These are phyloP conservation scores for Suhomyces sp. DNA, from an alignment of 805 yeast genomes.

Conservation along the genomic window DNA sequence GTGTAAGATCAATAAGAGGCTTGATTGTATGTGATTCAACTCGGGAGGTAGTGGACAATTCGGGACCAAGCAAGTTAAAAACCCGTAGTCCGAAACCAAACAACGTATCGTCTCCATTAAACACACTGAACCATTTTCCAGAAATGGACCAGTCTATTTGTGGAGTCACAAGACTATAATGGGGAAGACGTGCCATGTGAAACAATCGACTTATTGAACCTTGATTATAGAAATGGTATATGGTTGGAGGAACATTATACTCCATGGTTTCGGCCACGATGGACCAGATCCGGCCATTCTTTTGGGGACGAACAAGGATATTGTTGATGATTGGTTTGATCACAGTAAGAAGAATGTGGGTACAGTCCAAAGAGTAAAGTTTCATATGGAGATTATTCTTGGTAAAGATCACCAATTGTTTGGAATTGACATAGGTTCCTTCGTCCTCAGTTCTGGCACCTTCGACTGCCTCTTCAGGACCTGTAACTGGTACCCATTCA, in stretches of 20 bases:
- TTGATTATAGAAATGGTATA: conserved; percentile 30
- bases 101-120: conserved; percentile 22
- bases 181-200: conserved; percentile 21
- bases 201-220: conserved; percentile 32
- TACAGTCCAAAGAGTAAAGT: conserved; percentile 38
- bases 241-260: conserved; percentile 17
- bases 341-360: conserved; percentile 30
- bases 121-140: conserved; percentile 35
- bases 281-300: conserved; percentile 29
- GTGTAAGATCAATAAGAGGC: too few species aligned
- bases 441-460: conserved; percentile 7
- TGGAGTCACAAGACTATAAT: conserved; percentile 9
- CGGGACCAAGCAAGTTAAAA: conserved; percentile 27
- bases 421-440: conserved; percentile 34
- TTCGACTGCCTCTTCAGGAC: conserved; percentile 13
- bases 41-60: too few species aligned
- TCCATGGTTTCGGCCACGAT: conserved; percentile 25
- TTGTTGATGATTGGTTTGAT: conserved; percentile 29
- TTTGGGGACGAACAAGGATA: conserved; percentile 19
- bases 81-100: conserved; percentile 30
- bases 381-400: conserved; percentile 25
- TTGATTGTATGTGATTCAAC: too few species aligned
- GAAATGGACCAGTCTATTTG: conserved; percentile 30
- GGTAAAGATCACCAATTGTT: conserved; percentile 34
- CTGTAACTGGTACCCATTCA: conserved; percentile 39